Percentiles rank a stretch among this genome's conserved stretches.
phyloP scores from a whole-genome alignment of 352 stramenopile species.

The Phytophthora podocarpi region DNA sequence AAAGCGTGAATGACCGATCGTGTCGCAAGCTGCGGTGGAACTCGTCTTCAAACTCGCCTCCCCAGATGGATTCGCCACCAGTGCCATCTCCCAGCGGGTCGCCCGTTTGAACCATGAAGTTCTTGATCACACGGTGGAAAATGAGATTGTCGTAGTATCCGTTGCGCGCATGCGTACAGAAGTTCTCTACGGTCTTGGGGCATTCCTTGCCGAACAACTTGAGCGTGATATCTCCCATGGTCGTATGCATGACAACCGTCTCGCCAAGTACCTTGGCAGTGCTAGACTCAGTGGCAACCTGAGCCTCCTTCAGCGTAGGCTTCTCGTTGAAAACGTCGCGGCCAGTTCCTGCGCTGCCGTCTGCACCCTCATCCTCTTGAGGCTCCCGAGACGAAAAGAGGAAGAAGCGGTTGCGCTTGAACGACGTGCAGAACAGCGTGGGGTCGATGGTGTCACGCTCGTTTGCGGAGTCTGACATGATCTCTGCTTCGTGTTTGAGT shows the following conservation, averaged over 20 bases:
- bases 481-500: slow-evolving; percentile 48
- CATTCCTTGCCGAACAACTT: slow-evolving; percentile 97
- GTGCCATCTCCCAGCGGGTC: slow-evolving; percentile 97
- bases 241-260: slow-evolving; percentile 96
- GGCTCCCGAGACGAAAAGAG: slow-evolving; percentile 96
- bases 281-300: slow-evolving; percentile 85
- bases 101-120: slow-evolving; percentile 98
- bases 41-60: slow-evolving; percentile 99
- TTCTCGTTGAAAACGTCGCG: slow-evolving; percentile 99
- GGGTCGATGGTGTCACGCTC: slow-evolving; percentile 67
- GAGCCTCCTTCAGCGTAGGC: slow-evolving; percentile 93
- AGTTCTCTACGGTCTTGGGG: slow-evolving; percentile 98
- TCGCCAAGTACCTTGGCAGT: slow-evolving; percentile 63
- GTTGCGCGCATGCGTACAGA: slow-evolving; percentile 94
- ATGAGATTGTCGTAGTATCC: slow-evolving; percentile 99
- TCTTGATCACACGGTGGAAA: slow-evolving; percentile 99
- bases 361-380: slow-evolving; percentile 72
- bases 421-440: slow-evolving; percentile 89
- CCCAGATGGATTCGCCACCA: slow-evolving; percentile 99
- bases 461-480: slow-evolving; percentile 64
- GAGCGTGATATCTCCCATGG: slow-evolving; percentile 98
- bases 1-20: slow-evolving; percentile 98
- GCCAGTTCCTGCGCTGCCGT: slow-evolving; percentile 42
- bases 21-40: slow-evolving; percentile 95
- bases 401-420: slow-evolving; percentile 96